Base-by-base conservation (phyloP, 306 rosid genomes). In the Fagus sylvatica region DNA sequence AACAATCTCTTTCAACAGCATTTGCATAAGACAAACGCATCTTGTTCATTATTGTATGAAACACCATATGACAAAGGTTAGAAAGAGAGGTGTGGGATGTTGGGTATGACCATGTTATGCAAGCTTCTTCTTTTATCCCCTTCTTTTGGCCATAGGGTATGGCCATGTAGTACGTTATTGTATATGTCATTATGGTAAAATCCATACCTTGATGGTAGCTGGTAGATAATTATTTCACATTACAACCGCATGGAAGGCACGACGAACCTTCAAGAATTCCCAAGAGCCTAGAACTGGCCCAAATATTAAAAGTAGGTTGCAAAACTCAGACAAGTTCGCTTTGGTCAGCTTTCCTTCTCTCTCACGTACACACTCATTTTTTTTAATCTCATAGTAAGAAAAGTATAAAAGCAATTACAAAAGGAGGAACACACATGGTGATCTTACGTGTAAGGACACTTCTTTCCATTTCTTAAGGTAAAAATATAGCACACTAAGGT, bases 21-120 rank as follows among this genome's bases (percentile, higher is more conserved):
- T 79, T 64, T 80, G 85, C 91, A 80, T 84, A 80, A 83, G 90
- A 86, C 88, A 91, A 86, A 86, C 87, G 86, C 77, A 85, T 80
- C 72, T 83, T 89, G 89, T 77, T 89, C 80, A 83, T 85, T 83
- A 88, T 84, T 77, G 82, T 76, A 79, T 76, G 80, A 82, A 59
- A 73, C 79, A 85, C 51, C 78, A 42, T 83, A 78, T 82, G 85
- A 78, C 89, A 87, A 32, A 28, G 69, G 69, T 56, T 32, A 84
- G 72, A 79, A 74, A 80, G 42, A 80, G 53, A 69, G 83, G 86
- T 46, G 88, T 87, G 92, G 82, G 83, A 87, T 93, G 93, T 90
- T 91, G 81, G 90, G 13, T 62, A 54, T 80, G 79, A 79, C 80
- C 81, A 75, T 86, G 40, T 84, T 84, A 46, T 46, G 51, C 11